These are phyloP conservation scores for Rhodamnia rubescens DNA, from an alignment of 345 rosid genomes.

Conservation along the genomic window DNA sequence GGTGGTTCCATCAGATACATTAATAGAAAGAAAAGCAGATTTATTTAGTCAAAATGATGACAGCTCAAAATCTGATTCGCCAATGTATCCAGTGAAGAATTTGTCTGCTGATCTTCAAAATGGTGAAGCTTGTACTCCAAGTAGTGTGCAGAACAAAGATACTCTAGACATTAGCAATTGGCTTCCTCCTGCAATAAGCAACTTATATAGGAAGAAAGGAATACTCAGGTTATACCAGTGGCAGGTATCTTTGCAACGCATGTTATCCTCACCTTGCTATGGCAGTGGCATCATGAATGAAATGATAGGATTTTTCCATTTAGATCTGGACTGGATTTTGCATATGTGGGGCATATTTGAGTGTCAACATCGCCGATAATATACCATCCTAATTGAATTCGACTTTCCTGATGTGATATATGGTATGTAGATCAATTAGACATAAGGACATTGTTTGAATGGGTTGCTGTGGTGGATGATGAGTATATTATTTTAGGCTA, in stretches of 20 bases:
- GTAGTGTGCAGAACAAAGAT: constrained; percentile 35
- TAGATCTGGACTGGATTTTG: neutral
- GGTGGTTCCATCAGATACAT: constrained; percentile 4
- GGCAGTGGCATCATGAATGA: neutral
- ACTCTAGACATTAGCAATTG: constrained; percentile 45
- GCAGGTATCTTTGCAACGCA: constrained; percentile 48
- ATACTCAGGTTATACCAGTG: constrained; percentile 77
- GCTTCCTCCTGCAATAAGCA: constrained; percentile 84
- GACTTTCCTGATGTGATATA: neutral
- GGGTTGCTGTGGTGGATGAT: neutral
- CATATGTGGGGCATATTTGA: neutral
- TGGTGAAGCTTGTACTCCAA: constrained; percentile 58
- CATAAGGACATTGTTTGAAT: neutral
- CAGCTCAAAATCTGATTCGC: constrained; percentile 17
- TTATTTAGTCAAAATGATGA: constrained; percentile 17
- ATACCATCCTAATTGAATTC: neutral
- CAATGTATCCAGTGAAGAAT: constrained; percentile 21
- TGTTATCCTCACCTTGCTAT: neutral
- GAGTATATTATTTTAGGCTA: neutral
- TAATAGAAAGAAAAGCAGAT: constrained; percentile 12
- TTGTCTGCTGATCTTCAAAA: constrained; percentile 17
- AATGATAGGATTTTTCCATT: neutral
- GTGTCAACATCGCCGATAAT: neutral
- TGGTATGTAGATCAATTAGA: neutral
- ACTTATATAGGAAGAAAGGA: constrained; percentile 66